Base-by-base conservation (phyloP, 495 filamentous ascomycete species). In the Aspergillus sclerotiicarbonarius region DNA sequence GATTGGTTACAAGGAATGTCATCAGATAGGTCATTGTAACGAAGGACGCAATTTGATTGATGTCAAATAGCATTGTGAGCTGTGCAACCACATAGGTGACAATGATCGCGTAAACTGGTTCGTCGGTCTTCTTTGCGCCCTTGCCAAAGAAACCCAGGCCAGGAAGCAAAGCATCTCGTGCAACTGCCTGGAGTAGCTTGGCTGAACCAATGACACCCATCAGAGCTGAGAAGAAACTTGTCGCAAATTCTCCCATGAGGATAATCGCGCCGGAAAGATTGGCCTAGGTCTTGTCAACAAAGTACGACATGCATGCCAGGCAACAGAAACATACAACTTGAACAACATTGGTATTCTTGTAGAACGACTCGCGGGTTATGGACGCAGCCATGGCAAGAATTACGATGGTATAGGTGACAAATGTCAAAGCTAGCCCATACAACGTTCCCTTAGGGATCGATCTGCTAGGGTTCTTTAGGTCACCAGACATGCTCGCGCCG, bases 401-500 rank as follows among this genome's bases (percentile, higher is more conserved):
- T 33, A 96, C 90, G 33, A 88, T 59, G 3, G 88, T 70, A 70
- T 96, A 96, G 1, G 85, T 75, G 48, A 90, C 58, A 63, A 95
- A 90, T 1, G 91, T 96, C 43, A 90, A 78, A 12, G 82, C 77
- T 58, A 94, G 79, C 1, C 90, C 90, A 62, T 85, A 85, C 8
- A 96, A 75, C 1, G 91, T 96, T 6, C 91, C 91, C 62, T 82
- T 86, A 0, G 91, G 91, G 53, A 96, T 95, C 3, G 89, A 82
- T 63, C 88, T 91, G 78, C 89, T 92, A 7, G 91, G 90, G 56
- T 92, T 87, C 57, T 82, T 86, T 41, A 96, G 66, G 69, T 96
- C 90, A 3, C 91, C 91, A 9, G 90, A 94, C 91, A 96, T 95
- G 59, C 88, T 91, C 3, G 90, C 90, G n/a, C 90, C 90, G 32